Base-by-base conservation (phyloP, 345 rosid genomes). In the Citropsis articulata region DNA sequence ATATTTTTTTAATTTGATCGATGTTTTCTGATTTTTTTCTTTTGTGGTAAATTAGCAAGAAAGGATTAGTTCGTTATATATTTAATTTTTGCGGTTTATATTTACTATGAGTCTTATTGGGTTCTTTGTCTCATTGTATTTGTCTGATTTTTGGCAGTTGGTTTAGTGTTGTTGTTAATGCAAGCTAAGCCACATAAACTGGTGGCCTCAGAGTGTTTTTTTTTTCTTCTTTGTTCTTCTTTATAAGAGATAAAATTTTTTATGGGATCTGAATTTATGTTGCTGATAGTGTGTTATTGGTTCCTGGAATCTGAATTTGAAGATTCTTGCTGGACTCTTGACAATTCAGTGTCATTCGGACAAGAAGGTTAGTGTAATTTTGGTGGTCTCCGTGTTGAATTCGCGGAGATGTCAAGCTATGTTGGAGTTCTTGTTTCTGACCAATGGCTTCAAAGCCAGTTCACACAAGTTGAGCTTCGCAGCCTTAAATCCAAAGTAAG, bases 391-490 rank as follows among this genome's bases (percentile, higher is more conserved):
- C 30, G 78, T 45, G 73, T 66, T 77, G 72, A 69, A 57, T 82
- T 59, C 28, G 71, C 72, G 69, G 86, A 83, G 77, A 95, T 95
- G 99, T 91, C 99, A 31, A 86, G 92, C 75, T 90, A 77, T 36
- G 82, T 78, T 38, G 95, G 95, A 65, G 92, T 93, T 82, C 80
- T 85, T n/a, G 88, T 92, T 66, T 90, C 98, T 2, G 99, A 95
- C 86, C 93, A 89, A 78, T 87, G 84, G 97, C 89, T 93, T 53
- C 95, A 93, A 84, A 89, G 93, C 79, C 97, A 93, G 81, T 93
- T 93, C 82, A 91, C 93, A 1, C 98, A 95, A 85, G 92, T 91
- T 25, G 98, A 93, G 81, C 97, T 95, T 82, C 97, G 93, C 22
- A 85, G 92, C 85, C 97, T 95, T 73, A 84, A 86, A 68, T 80